Conservation (phyloP, 345 rosid genomes). For the Boechera divaricarpa region DNA sequence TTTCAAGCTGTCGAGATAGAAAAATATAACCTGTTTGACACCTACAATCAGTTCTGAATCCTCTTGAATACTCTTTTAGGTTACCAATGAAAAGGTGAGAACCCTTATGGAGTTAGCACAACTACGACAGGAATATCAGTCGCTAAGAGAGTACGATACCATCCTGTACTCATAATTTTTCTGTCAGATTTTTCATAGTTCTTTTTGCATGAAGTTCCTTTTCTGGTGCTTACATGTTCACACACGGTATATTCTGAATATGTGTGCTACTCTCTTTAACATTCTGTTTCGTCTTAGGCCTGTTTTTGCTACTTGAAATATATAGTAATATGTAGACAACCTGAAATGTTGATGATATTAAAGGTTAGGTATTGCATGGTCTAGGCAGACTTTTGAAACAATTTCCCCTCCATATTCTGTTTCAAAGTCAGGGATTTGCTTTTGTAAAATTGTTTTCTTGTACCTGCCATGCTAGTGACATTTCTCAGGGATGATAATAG, state of each 20-base stretch:
- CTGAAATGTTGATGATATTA: neutral
- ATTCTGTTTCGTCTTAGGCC: neutral
- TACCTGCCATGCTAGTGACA: slow-evolving; percentile 19
- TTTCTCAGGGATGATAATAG: slow-evolving; percentile 9
- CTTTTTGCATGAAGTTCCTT: slow-evolving; percentile 14
- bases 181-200: neutral
- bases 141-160: slow-evolving; percentile 63
- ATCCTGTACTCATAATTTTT: slow-evolving; percentile 6
- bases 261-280: neutral
- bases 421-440: neutral
- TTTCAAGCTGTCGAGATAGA: slow-evolving; percentile 16
- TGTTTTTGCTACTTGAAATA: slow-evolving; percentile 15
- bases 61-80: slow-evolving; percentile 53
- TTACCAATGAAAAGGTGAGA: slow-evolving; percentile 95
- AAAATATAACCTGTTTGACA: neutral
- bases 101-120: slow-evolving; percentile 89
- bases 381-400: slow-evolving; percentile 16
- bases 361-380: slow-evolving; percentile 11
- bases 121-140: slow-evolving; percentile 72
- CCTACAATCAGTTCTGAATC: slow-evolving; percentile 4
- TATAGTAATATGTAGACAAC: neutral
- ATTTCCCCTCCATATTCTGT: neutral
- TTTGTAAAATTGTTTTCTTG: neutral
- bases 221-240: slow-evolving; percentile 12
- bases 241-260: neutral